Conservation (phyloP, 2,329 filamentous ascomycete genomes). For the Colletotrichum melonis region DNA sequence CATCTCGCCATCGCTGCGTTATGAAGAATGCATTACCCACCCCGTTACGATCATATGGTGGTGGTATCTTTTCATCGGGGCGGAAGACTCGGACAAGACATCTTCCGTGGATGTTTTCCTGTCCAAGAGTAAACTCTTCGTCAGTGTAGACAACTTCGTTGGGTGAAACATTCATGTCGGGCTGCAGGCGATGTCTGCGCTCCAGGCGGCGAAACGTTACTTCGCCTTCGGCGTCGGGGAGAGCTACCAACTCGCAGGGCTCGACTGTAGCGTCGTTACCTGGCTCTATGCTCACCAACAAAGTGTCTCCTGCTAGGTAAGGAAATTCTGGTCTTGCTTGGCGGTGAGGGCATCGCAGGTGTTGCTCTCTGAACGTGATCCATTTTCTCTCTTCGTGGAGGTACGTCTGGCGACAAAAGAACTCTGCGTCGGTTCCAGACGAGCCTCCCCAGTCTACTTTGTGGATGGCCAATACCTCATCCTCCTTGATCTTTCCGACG, state of each 20-base stretch:
- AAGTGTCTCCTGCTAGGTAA: conserved; percentile 64
- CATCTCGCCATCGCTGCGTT: conserved; percentile 48
- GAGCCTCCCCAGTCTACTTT: conserved; percentile 67
- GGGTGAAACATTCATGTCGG: conserved; percentile 44
- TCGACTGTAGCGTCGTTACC: conserved; percentile 57
- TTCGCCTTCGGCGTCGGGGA: conserved; percentile 41
- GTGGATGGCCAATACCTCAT: conserved; percentile 69
- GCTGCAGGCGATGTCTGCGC: conserved; percentile 57
- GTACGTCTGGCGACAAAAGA: conserved; percentile 80
- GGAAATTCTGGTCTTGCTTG: conserved; percentile 45
- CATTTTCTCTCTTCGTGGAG: conserved; percentile 70
- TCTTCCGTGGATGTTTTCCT: conserved; percentile 58
- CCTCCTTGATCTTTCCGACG: conserved; percentile 56
- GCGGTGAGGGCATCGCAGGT: conserved; percentile 65
- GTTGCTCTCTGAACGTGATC: conserved; percentile 63
- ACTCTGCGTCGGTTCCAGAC: conserved; percentile 59
- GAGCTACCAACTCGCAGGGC: conserved; percentile 67
- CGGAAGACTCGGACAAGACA: conserved; percentile 71
- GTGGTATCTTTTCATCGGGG: conserved; percentile 57
- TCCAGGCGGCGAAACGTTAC: conserved; percentile 62
- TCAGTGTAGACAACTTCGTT: conserved; percentile 73
- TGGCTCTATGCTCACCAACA: conserved; percentile 57
- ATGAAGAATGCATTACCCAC: conserved; percentile 76
- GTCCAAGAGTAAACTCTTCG: conserved; percentile 49
- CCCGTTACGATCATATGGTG: conserved; percentile 74